These are phyloP conservation scores for Evernia prunastri DNA, from an alignment of 495 filamentous ascomycete species.

Conservation along the genomic window DNA sequence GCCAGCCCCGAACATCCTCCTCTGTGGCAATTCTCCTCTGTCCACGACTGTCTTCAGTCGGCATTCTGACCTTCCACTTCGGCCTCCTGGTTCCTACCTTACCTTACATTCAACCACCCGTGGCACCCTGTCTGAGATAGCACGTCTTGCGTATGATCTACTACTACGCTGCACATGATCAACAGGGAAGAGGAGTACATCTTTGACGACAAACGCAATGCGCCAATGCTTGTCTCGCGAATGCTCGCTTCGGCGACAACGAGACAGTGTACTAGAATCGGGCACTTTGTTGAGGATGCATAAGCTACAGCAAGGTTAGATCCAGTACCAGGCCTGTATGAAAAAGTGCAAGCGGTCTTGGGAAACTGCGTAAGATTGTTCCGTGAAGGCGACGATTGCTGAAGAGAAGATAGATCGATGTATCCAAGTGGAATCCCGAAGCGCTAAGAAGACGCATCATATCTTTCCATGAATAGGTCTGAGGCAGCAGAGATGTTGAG, in stretches of 20 bases:
- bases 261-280: slow-evolving; percentile 1
- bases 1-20: slow-evolving; percentile 1
- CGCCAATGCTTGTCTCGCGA: background rate
- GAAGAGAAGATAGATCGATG: slow-evolving; percentile 13
- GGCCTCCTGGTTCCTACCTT: slow-evolving; percentile 21
- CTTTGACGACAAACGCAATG: slow-evolving; percentile 19
- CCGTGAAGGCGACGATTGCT: slow-evolving; percentile 19
- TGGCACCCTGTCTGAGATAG: slow-evolving; percentile 17
- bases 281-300: background rate
- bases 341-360: slow-evolving; percentile 18
- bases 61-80: slow-evolving; percentile 20
- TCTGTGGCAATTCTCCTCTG: slow-evolving; percentile 17
- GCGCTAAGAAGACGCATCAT: slow-evolving; percentile 20
- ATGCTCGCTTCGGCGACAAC: background rate
- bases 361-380: slow-evolving; percentile 16
- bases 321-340: slow-evolving; percentile 4
- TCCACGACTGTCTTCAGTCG: slow-evolving; percentile 15
- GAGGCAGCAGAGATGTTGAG: slow-evolving; percentile 13
- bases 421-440: slow-evolving; percentile 20
- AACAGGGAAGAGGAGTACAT: slow-evolving; percentile 24
- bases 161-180: slow-evolving; percentile 19
- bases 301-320: background rate
- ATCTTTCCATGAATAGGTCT: slow-evolving; percentile 21
- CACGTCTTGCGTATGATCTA: slow-evolving; percentile 17
- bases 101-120: slow-evolving; percentile 21